Percentiles rank a stretch among this genome's conserved stretches.
Evolutionary conservation across 257 asterid species (phyloP).

Genomic region (Solanum dulcamara): DNA sequence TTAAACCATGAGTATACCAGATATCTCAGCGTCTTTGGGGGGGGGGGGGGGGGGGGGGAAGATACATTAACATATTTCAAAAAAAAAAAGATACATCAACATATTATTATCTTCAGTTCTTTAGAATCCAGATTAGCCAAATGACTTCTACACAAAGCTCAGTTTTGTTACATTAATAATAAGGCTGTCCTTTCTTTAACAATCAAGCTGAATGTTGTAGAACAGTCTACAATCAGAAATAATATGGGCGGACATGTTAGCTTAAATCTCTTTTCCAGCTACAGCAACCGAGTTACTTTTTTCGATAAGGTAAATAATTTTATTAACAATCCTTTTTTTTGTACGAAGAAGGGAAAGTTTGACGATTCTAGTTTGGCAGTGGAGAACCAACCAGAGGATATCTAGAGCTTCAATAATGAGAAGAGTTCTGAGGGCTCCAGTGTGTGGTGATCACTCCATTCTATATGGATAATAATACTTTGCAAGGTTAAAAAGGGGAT

Average conservation of each 20-base stretch:
- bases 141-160: not conserved
- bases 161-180: too few species aligned
- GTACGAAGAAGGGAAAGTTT: too few species aligned
- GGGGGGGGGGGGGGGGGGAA: not conserved
- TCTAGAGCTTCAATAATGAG: too few species aligned
- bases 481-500: too few species aligned
- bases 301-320: too few species aligned
- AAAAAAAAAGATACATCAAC: not conserved
- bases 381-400: too few species aligned
- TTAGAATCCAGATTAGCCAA: not conserved
- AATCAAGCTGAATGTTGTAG: not conserved
- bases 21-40: not conserved
- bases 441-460: too few species aligned
- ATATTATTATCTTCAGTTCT: not conserved
- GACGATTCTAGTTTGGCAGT: too few species aligned
- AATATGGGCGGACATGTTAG: not conserved
- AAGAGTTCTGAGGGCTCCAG: too few species aligned
- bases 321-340: too few species aligned
- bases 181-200: not conserved
- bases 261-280: not conserved
- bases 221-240: not conserved
- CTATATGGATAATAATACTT: too few species aligned
- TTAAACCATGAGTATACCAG: constrained; percentile 15
- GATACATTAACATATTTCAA: not conserved
- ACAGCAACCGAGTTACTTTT: not conserved